Base-by-base conservation (phyloP, 2,329 filamentous ascomycete genomes). In the Paraconiothyrium brasiliense region DNA sequence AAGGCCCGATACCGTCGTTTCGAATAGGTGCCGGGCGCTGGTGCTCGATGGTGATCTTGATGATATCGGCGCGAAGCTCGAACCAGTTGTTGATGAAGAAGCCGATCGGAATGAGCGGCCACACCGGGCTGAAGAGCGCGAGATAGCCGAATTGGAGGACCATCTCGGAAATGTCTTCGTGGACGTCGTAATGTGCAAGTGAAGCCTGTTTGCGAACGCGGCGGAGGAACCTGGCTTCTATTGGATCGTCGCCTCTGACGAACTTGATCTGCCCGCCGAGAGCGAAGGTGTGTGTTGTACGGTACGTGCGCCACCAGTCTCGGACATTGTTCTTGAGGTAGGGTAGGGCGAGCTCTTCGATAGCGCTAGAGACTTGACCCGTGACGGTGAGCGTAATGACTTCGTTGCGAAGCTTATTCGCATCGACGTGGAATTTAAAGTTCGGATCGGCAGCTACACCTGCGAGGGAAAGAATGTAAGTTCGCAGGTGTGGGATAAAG, bases 21-120 rank as follows among this genome's bases (percentile, higher is more conserved):
- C 74, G 73, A 9, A 62, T 57, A 1, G 74, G 67, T 3, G 68
- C 59, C 1, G 75, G 75, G 4, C 75, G 64, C 50, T 75, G 72
- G 48, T 75, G 65, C 35, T 77, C 75, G 30, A 74, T 61, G 35
- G 71, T 73, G 20, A 77, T 76, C 44, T 77, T 77, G 39, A 76
- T 62, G 30, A 76, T 74, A 43, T 77, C 75, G 27, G 73, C 74
- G 2, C 75, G 72, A 14, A 77, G 64, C 47, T 77, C 75, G 51
- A 77, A 64, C 75, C 74, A 77, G 47, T 77, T 77, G 59, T 77
- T 77, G 61, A 77, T 70, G 46, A 77, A 71, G 59, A 77, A 77
- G 5, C 73, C 74, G 37, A 77, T 76, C 2, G 71, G 68, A 10
- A 76, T 68, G 5, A 77, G 67, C 3, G 75, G 75, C 75, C 74